Evolutionary conservation across 2,329 filamentous ascomycete genomes (phyloP), one percentile per base, ranked within the genome.

Genomic region (Stylonectria norvegica): DNA sequence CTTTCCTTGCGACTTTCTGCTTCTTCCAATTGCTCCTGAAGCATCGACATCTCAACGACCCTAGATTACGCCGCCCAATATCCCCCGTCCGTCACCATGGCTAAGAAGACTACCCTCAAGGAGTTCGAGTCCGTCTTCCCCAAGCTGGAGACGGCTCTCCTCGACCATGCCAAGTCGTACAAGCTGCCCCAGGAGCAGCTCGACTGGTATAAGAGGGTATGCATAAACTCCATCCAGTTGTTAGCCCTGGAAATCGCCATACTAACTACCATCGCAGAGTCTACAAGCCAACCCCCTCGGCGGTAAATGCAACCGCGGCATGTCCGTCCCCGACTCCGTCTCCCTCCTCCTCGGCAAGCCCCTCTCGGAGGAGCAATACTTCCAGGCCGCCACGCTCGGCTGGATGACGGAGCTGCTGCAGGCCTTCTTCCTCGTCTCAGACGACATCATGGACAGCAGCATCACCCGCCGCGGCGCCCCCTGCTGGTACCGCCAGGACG

Each of bases 331-430:
- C 53, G 93, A 98, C 71, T 93, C 89, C 33, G 83, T 84, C 51
- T 85, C 88, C 51, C 74, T 93, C 58, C 81, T 97, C 49, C 79
- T 90, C 60, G 75, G 68, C 53, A 72, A 79, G 55, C 72, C 85
- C 40, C 81, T 97, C 50, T 79, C 73, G 51, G 77, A 87, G 48
- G 79, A 91, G 43, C 85, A 97, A 70, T 95, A 90, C 76, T 93
- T 94, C 73, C 75, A 87, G 56, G 76, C 91, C 34, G 87, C 89
- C 31, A 85, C 88, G 14, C 79, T 98, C 14, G 93, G 93, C 61
- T 98, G 93, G 93, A 82, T 95, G 78, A 95, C 94, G 49, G 93
- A 98, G 78, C 81, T 98, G 35, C 85, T 98, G 22, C 93, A 98
- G 73, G 91, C 93, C 52, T 97, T 96, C 78, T 97, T 98, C 81